Evolutionary conservation across 164 flowering plant genomes (phyloP), one percentile per base, ranked within the genome.

Genomic region (Echeveria elegans): DNA sequence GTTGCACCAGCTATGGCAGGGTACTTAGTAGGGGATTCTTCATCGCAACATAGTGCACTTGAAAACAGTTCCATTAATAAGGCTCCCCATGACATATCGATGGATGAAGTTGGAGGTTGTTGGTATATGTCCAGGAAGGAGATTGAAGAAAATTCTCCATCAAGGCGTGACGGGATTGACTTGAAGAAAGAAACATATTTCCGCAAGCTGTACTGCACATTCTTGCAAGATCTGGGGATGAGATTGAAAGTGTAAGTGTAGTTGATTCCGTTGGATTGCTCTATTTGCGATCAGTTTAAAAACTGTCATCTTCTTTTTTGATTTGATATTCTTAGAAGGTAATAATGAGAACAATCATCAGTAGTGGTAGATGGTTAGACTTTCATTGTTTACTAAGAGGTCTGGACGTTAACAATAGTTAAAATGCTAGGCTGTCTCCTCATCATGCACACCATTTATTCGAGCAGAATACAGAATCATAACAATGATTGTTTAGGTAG

Each of bases 171-270:
- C 77, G 81, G 82, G 37, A 81, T 88, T 74, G 94, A 88, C 74
- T 73, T 82, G 81, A 86, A 86, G 82, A 88, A 83, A 67, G 94
- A 88, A 72, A 77, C 88, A 0, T 84, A 86, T 71, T 66, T 86
- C 36, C 86, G 91, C 64, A 88, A 83, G 74, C 83, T 88, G 26
- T 88, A 88, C 71, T 86, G 95, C 70, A 86, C 95, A 48, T 88
- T 86, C 74, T 64, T 88, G 58, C 94, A 88, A 68, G 94, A 88
- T 77, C 71, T 88, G 53, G 94, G 90, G 66, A 88, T 88, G 88
- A 72, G 86, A 60, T 83, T 88, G 34, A 86, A 86, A 88, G 94
- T 88, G 94, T 88, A 72, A 83, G 94, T 74, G 10, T n/a, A 26
- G 31, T 56, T 28, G 1, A 56, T 56, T 28, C 9, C 8, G 24